phyloP scores from a whole-genome alignment of 129 eudicot genomes.

The Tanacetum coccineum region DNA sequence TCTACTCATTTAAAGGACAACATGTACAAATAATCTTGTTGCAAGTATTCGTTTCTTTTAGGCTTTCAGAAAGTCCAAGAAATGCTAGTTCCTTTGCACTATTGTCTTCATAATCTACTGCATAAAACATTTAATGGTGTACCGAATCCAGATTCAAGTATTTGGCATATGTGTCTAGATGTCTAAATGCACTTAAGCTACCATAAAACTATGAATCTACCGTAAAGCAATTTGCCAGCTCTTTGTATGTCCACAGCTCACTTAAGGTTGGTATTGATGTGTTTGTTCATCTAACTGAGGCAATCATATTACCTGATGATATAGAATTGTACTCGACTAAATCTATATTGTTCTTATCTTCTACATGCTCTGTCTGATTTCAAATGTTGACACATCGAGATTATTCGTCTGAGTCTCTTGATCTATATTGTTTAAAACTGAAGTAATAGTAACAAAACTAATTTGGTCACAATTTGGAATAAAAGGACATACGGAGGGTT shows the following conservation, averaged over 20 bases:
- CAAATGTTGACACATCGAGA: not conserved
- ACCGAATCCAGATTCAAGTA: too few species aligned
- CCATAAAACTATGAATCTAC: too few species aligned
- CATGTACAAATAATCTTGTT: not conserved
- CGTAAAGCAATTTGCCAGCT: too few species aligned
- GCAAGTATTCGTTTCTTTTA: not conserved
- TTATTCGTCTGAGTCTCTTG: not conserved
- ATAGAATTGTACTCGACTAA: not conserved
- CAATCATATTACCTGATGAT: not conserved
- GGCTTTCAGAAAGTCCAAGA: not conserved
- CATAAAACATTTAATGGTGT: not conserved
- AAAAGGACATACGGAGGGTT: not conserved
- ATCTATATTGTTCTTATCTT: not conserved
- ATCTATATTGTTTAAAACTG: not conserved
- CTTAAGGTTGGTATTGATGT: too few species aligned
- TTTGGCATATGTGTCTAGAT: too few species aligned
- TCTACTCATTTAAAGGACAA: constrained; percentile 17
- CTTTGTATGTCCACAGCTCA: too few species aligned
- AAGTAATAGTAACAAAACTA: too few species aligned
- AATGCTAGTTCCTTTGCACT: not conserved
- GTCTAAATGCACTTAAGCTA: too few species aligned
- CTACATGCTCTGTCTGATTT: not conserved
- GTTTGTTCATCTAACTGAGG: not conserved
- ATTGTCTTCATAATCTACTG: not conserved
- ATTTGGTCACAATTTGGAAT: too few species aligned